Base-by-base conservation (phyloP, 2,329 filamentous ascomycete species). In the Beauveria medogensis region DNA sequence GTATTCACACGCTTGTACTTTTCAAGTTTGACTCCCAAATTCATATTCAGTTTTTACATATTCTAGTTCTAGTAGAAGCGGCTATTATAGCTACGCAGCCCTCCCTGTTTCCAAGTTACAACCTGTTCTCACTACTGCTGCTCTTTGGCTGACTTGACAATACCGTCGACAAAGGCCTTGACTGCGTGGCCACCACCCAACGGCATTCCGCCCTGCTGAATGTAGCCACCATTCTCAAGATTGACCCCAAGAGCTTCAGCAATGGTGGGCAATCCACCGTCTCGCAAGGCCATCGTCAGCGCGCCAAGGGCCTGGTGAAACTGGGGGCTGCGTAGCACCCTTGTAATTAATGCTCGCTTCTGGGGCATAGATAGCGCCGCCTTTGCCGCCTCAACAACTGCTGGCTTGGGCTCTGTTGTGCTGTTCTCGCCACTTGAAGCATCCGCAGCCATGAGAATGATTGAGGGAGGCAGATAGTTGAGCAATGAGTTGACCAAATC, bases 221-320 rank as follows among this genome's bases (percentile, higher is more conserved):
- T 82, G 65, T 90, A 89, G 3, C 93, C 93, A n/a, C 89, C 89
- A 70, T 96, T 91, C 69, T 88, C 83, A 22, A 99, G 85, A 66
- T 86, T 85, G 62, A 97, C 83, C 7, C 86, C 84, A 44, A 99
- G 78, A 4, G 92, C 93, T 68, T 96, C 92, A 7, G 91, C 89
- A 65, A 99, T 89, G 67, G 87, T 95, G 5, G 93, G 92, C 61
- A 99, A 75, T 0, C 93, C 94, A 14, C 94, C 94, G 67, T 97
- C 93, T 61, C 92, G 82, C 60, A 99, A 78, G 14, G 94, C 94
- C 74, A 92, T 86, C 0, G 92, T 96, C 67, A 99, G 77, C 70
- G 89, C 94, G 0, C 86, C 84, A 44, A 97, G 76, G 66, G 91
- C 93, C 73, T 97, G 94, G 63, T 86, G 84, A 69, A 99, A 92